phyloP scores from a whole-genome alignment of 2,329 filamentous ascomycete species.

The Ceratocystiopsis sp. region DNA sequence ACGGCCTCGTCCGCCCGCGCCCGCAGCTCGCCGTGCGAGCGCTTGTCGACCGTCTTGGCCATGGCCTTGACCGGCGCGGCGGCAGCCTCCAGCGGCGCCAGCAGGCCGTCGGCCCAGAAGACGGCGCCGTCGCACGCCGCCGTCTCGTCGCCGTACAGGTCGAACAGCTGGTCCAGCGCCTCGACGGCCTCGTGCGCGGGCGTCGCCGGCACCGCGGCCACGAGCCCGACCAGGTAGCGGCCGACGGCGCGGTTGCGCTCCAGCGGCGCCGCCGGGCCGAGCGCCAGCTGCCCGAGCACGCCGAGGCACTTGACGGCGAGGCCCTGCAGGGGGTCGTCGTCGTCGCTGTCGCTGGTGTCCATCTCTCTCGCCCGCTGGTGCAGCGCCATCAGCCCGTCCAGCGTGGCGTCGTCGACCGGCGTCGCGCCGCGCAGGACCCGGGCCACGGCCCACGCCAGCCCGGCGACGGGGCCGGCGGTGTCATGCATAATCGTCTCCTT shows the following conservation, averaged over 20 bases:
- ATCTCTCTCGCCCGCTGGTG: constrained; percentile 24
- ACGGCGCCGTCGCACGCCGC: constrained; percentile 41
- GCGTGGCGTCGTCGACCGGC: constrained; percentile 34
- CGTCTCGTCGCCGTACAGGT: constrained; percentile 47
- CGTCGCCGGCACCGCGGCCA: constrained; percentile 30
- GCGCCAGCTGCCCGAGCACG: constrained; percentile 45
- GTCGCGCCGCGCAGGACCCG: constrained; percentile 34
- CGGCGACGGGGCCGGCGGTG: constrained; percentile 44
- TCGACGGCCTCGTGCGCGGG: constrained; percentile 36
- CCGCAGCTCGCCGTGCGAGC: constrained; percentile 37
- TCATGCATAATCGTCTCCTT: too few species aligned
- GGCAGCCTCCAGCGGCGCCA: constrained; percentile 38
- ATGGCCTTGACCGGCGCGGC: constrained; percentile 36
- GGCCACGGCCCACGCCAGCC: constrained; percentile 48
- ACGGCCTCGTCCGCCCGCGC: constrained; percentile 41
- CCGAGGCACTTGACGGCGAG: constrained; percentile 51
- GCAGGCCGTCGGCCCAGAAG: constrained; percentile 45
- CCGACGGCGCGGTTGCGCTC: constrained; percentile 45
- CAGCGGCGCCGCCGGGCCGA: constrained; percentile 30
- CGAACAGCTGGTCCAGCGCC: constrained; percentile 48
- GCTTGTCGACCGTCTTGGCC: constrained; percentile 45
- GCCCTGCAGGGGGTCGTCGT: constrained; percentile 36
- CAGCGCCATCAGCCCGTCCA: constrained; percentile 46
- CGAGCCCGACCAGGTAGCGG: constrained; percentile 41
- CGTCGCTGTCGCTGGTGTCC: too few species aligned